Conservation (phyloP, 2,329 filamentous ascomycete species). For the Colletotrichum shisoi region DNA sequence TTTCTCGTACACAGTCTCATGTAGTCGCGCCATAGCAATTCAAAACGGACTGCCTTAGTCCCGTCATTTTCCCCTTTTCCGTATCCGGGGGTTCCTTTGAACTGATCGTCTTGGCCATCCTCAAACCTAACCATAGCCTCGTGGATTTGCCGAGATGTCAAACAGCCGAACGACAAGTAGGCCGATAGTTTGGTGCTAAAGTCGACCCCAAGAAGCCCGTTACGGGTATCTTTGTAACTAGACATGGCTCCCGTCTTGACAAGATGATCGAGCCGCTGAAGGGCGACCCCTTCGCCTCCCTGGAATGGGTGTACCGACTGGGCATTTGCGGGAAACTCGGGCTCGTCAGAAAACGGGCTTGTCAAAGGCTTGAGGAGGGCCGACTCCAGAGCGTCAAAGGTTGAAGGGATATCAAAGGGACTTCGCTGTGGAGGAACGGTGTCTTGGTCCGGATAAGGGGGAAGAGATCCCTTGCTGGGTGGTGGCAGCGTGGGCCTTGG, state of each 20-base stretch:
- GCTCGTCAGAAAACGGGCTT: constrained; percentile 59
- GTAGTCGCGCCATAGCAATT: constrained; percentile 81
- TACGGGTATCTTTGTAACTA: constrained; percentile 74
- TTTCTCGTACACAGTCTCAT: constrained; percentile 79
- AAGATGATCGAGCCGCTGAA: constrained; percentile 67
- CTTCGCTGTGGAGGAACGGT: constrained; percentile 64
- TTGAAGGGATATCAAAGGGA: constrained; percentile 70
- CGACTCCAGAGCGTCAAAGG: constrained; percentile 60
- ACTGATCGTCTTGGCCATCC: constrained; percentile 61
- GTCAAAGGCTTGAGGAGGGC: constrained; percentile 67
- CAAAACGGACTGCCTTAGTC: constrained; percentile 73
- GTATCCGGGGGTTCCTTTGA: constrained; percentile 62
- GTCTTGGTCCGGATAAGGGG: constrained; percentile 60
- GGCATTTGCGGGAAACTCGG: constrained; percentile 60
- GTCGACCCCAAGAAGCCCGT: constrained; percentile 73
- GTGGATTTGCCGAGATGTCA: constrained; percentile 78
- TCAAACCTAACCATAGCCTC: constrained; percentile 73
- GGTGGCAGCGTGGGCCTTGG: constrained; percentile 66
- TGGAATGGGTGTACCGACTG: constrained; percentile 70
- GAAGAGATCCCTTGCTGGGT: constrained; percentile 62
- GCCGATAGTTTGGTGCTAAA: constrained; percentile 80
- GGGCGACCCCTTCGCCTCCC: constrained; percentile 70
- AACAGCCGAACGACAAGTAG: constrained; percentile 74
- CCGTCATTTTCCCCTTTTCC: constrained; percentile 76
- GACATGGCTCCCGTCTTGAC: constrained; percentile 68